These are phyloP conservation scores for Tolypocladium album DNA, from an alignment of 2,329 filamentous ascomycete species.

Conservation along the genomic window DNA sequence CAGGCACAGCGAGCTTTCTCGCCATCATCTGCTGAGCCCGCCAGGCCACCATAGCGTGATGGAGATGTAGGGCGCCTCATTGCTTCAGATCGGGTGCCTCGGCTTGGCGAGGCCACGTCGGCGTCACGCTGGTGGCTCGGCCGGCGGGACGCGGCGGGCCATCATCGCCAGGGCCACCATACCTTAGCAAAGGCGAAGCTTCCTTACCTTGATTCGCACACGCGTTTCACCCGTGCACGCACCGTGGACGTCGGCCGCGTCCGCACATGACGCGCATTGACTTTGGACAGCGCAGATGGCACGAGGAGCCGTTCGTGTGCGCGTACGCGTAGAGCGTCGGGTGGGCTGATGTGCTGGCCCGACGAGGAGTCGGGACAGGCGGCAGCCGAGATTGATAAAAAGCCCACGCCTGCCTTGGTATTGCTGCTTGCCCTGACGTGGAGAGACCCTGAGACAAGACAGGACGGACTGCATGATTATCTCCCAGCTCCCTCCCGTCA, in stretches of 20 bases:
- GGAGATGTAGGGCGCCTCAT: not conserved
- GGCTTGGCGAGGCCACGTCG: not conserved
- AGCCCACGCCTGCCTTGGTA: not conserved
- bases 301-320: not conserved
- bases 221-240: not conserved
- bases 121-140: not conserved
- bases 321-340: not conserved
- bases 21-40: not conserved
- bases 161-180: no score
- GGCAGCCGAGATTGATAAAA: conserved; percentile 3
- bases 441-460: not conserved
- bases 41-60: not conserved
- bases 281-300: not conserved
- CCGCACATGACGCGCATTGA: not conserved
- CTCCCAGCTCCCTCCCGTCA: no score
- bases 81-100: no score
- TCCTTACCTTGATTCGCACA: no score
- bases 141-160: not conserved
- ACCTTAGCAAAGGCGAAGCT: no score
- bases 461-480: no score
- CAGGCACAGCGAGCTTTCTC: not conserved
- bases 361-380: conserved; percentile 1
- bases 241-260: not conserved
- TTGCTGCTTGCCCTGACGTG: no score
- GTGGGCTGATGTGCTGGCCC: conserved; percentile 5